Conservation (phyloP, 192 early-diverging fungal species). For the Oehlia diaphana region DNA sequence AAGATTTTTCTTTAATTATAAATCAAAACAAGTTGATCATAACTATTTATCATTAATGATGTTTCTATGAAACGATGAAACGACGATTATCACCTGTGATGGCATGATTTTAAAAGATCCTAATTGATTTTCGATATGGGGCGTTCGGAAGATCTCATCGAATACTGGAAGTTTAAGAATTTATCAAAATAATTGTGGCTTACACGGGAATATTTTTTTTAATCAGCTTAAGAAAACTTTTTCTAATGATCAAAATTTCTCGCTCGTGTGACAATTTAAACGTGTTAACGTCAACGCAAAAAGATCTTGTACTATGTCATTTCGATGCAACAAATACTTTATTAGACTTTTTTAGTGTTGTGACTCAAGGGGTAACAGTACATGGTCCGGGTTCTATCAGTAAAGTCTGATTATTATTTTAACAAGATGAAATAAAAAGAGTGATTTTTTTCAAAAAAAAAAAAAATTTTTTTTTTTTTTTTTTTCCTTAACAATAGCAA, state of each 20-base stretch:
- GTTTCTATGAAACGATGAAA: not conserved
- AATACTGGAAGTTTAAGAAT: too few species aligned
- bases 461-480: too few species aligned
- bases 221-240: not conserved
- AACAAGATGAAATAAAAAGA: too few species aligned
- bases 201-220: not conserved
- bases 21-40: not conserved
- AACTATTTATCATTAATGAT: not conserved
- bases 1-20: not conserved
- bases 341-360: not conserved
- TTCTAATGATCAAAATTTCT: too few species aligned
- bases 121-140: too few species aligned
- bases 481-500: too few species aligned
- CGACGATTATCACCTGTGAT: not conserved
- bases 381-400: not conserved
- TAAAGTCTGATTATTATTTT: not conserved
- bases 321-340: not conserved
- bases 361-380: not conserved
- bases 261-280: too few species aligned
- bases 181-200: not conserved
- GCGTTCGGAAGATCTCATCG: too few species aligned
- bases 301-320: not conserved
- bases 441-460: not conserved
- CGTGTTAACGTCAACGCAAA: not conserved
- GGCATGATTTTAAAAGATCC: not conserved